These are phyloP conservation scores for Candida easanensis DNA, from an alignment of 805 yeast species.

Conservation along the genomic window DNA sequence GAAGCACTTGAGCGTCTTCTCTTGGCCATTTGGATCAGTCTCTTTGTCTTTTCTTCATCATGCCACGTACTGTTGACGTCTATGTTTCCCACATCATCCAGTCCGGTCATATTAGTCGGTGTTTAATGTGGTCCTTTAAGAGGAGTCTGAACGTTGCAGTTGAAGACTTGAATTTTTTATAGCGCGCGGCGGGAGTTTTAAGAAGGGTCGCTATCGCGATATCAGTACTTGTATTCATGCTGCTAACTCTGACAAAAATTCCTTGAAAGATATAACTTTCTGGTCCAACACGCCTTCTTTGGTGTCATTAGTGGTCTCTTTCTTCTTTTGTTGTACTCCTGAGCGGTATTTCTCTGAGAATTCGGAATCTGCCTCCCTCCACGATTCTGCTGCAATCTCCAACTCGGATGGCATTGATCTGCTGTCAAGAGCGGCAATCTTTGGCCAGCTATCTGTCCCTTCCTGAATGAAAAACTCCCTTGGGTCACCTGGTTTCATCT, in stretches of 20 bases:
- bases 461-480: constrained; percentile 38
- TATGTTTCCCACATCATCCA: constrained; percentile 9
- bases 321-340: not conserved
- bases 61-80: constrained; percentile 5
- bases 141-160: too few relatives aligned
- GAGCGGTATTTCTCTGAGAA: not conserved
- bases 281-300: too few relatives aligned
- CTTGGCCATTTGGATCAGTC: constrained; percentile 9
- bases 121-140: too few relatives aligned
- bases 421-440: constrained; percentile 39
- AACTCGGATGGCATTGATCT: too few relatives aligned
- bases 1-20: constrained; percentile 29
- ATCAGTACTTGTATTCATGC: too few relatives aligned
- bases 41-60: constrained; percentile 2
- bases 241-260: too few relatives aligned
- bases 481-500: constrained; percentile 8
- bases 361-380: not conserved
- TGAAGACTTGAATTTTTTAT: too few relatives aligned
- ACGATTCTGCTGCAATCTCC: not conserved
- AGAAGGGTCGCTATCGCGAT: too few relatives aligned
- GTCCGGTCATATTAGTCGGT: not conserved
- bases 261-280: too few relatives aligned
- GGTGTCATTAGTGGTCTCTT: too few relatives aligned
- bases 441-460: constrained; percentile 51
- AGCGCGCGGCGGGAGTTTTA: too few relatives aligned